These are phyloP conservation scores for Corrigiola litoralis DNA, from an alignment of 179 eudicot species.

Conservation along the genomic window DNA sequence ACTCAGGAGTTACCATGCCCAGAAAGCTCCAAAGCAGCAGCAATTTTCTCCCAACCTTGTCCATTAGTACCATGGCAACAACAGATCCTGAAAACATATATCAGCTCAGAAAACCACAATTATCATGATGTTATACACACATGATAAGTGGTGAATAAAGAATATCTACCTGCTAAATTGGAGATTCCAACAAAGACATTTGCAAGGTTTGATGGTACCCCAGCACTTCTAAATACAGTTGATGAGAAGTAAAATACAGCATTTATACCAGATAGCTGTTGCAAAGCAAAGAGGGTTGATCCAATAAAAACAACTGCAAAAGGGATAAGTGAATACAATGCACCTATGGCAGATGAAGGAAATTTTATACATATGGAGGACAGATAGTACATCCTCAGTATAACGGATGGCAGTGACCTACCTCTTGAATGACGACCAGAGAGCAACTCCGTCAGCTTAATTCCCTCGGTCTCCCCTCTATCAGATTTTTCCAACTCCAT, in stretches of 20 bases:
- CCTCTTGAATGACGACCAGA: slow-evolving; percentile 83
- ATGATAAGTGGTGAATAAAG: neutral
- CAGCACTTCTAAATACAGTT: slow-evolving; percentile 96
- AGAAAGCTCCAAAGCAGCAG: slow-evolving; percentile 82
- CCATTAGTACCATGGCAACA: slow-evolving; percentile 80
- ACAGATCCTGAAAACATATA: slow-evolving; percentile 55
- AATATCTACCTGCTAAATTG: slow-evolving; percentile 48
- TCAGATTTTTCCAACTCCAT: slow-evolving; percentile 66
- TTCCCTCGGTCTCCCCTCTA: slow-evolving; percentile 57
- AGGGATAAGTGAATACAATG: slow-evolving; percentile 47
- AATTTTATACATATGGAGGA: slow-evolving; percentile 5
- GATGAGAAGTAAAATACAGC: slow-evolving; percentile 95
- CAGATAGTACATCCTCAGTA: slow-evolving; percentile 3
- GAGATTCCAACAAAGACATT: slow-evolving; percentile 70
- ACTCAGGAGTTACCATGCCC: slow-evolving; percentile 64
- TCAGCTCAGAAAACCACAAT: neutral
- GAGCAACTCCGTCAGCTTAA: slow-evolving; percentile 54
- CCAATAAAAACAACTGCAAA: slow-evolving; percentile 99
- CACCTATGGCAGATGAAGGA: slow-evolving; percentile 23
- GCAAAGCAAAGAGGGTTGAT: slow-evolving; percentile 94
- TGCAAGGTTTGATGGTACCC: slow-evolving; percentile 77
- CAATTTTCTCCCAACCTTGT: slow-evolving; percentile 79
- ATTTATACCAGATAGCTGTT: slow-evolving; percentile 97
- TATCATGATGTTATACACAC: neutral
- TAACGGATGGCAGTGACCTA: slow-evolving; percentile 22